Conservation (phyloP, 257 asterid species). For the Handroanthus guayacan region DNA sequence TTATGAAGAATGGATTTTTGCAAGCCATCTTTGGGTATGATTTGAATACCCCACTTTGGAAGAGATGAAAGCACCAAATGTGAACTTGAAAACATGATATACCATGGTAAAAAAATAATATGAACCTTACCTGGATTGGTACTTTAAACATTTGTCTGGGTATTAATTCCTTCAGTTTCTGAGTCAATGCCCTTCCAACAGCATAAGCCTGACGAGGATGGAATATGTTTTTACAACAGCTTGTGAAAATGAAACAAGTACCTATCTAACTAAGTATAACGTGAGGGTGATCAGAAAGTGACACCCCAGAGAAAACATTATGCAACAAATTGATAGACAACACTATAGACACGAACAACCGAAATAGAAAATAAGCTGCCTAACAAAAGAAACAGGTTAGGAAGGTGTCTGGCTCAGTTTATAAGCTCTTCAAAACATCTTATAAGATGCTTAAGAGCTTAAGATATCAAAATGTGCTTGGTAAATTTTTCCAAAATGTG, state of each 20-base stretch:
- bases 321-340: conserved; percentile 12
- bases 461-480: too few relatives aligned
- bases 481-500: too few relatives aligned
- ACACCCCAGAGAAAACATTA: conserved; percentile 4
- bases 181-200: conserved; percentile 98
- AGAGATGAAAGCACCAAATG: conserved; percentile 11
- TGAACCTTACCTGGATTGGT: conserved; percentile 85
- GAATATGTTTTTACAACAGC: conserved; percentile 11
- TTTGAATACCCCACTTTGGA: conserved; percentile 1
- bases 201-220: conserved; percentile 76
- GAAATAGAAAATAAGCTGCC: neutral
- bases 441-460: too few relatives aligned
- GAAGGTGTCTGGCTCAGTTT: too few relatives aligned
- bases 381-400: neutral
- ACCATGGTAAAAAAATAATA: neutral
- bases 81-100: conserved; percentile 7
- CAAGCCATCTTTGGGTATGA: neutral
- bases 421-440: too few relatives aligned
- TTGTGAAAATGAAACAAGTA: conserved; percentile 11
- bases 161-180: conserved; percentile 91
- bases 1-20: neutral
- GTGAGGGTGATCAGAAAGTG: conserved; percentile 8
- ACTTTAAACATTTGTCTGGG: conserved; percentile 99
- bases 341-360: conserved; percentile 1
- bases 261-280: neutral